Conservation (phyloP, 2,329 filamentous ascomycete genomes). For the Exophiala sp. region DNA sequence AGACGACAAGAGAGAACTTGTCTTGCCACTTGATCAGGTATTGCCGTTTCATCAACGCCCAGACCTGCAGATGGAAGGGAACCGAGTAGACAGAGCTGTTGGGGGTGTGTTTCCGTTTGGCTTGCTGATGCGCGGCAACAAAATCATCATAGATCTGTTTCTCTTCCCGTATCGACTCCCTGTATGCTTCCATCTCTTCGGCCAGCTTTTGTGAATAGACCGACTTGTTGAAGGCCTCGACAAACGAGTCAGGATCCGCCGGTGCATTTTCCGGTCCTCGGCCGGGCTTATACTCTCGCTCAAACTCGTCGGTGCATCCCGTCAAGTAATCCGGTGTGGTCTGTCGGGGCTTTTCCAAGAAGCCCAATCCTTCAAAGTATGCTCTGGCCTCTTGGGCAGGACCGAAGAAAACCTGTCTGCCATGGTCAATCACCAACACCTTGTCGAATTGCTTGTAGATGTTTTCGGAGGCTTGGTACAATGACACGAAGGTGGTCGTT, state of each 20-base stretch:
- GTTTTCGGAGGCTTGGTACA: constrained; percentile 80
- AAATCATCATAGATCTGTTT: constrained; percentile 69
- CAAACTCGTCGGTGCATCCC: constrained; percentile 76
- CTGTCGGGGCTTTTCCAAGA: constrained; percentile 66
- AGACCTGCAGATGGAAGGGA: constrained; percentile 75
- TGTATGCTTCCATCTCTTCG: constrained; percentile 64
- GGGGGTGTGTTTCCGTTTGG: constrained; percentile 66
- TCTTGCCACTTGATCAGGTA: constrained; percentile 84
- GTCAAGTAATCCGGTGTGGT: constrained; percentile 79
- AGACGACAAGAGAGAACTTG: constrained; percentile 66
- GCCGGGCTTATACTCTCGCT: constrained; percentile 67
- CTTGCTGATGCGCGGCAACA: constrained; percentile 65
- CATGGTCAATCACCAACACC: constrained; percentile 72
- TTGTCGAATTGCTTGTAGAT: constrained; percentile 78
- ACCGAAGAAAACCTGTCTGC: constrained; percentile 70
- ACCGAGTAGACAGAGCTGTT: constrained; percentile 74
- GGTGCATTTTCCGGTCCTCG: constrained; percentile 61
- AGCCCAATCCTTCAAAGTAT: constrained; percentile 74
- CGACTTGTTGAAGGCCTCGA: constrained; percentile 64
- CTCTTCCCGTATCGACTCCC: constrained; percentile 56
- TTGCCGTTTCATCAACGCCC: constrained; percentile 76
- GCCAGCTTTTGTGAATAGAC: constrained; percentile 51
- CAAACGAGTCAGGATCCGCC: constrained; percentile 60
- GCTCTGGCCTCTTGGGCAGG: constrained; percentile 58
- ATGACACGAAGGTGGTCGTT: constrained; percentile 75